Conservation (phyloP, 140 eudicot genomes). For the Eryngium alpinum region DNA sequence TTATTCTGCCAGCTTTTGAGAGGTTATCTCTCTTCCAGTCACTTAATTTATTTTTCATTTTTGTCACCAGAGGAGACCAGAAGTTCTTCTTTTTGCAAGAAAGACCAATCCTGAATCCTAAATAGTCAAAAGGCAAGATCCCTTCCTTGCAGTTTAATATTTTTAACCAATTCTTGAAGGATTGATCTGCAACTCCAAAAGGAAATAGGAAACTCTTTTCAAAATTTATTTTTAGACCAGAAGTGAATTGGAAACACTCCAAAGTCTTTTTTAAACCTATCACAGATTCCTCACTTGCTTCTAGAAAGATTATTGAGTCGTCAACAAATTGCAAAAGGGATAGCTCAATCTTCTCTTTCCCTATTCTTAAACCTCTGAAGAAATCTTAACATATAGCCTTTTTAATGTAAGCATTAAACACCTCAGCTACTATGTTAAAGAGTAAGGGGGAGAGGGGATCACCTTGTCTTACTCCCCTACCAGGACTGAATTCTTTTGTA, state of each 20-base stretch:
- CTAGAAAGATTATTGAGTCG: neutral
- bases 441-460: neutral
- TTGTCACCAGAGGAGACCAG: neutral
- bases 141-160: neutral
- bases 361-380: no score
- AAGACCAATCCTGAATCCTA: no score
- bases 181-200: rapidly evolving
- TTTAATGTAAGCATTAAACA: no score
- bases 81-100: no score
- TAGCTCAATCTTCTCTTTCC: neutral
- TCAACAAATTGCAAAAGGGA: neutral
- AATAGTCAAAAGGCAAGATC: neutral
- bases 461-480: neutral
- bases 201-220: no score
- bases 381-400: no score
- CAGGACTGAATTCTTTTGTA: neutral
- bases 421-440: neutral
- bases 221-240: neutral
- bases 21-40: neutral
- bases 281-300: neutral
- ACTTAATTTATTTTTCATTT: no score
- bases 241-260: neutral
- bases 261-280: neutral
- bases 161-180: neutral
- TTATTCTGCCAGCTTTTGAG: neutral